These are phyloP conservation scores for Ophiognomonia clavigignenti-juglandacearum DNA, from an alignment of 2,329 filamentous ascomycete genomes.

Conservation along the genomic window DNA sequence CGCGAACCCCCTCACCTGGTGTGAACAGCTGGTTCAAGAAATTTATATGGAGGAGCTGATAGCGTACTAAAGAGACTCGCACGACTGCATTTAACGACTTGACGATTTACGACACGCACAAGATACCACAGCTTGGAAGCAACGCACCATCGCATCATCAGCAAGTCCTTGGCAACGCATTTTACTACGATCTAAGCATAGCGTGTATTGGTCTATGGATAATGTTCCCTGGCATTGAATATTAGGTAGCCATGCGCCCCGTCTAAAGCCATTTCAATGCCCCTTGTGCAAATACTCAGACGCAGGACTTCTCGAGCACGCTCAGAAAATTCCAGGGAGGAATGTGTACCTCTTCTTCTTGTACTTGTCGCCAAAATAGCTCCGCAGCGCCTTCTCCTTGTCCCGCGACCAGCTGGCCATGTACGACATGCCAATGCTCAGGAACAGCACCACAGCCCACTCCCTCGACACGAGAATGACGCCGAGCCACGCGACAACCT, in stretches of 20 bases:
- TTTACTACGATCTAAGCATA: neutral
- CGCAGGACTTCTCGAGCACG: neutral
- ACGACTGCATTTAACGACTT: constrained; percentile 32
- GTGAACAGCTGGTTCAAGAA: constrained; percentile 6
- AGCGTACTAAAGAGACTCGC: constrained; percentile 32
- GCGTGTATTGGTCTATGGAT: neutral
- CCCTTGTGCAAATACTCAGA: neutral
- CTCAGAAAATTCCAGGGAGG: constrained; percentile 70
- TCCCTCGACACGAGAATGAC: constrained; percentile 75
- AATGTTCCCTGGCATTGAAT: too few relatives aligned
- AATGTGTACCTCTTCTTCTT: constrained; percentile 88
- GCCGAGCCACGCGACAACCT: constrained; percentile 80
- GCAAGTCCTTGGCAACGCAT: neutral
- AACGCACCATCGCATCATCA: neutral
- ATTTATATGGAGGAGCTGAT: constrained; percentile 33
- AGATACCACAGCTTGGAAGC: constrained; percentile 17
- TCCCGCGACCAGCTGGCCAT: constrained; percentile 87
- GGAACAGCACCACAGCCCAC: constrained; percentile 74
- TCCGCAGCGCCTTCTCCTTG: constrained; percentile 87
- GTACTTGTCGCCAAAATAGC: constrained; percentile 89
- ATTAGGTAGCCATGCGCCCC: too few relatives aligned
- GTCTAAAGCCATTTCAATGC: neutral
- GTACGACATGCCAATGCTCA: constrained; percentile 64
- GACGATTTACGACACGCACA: constrained; percentile 27
- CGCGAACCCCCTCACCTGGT: constrained; percentile 1